Conservation (phyloP, 2,329 filamentous ascomycete genomes). For the Boeremia exigua region DNA sequence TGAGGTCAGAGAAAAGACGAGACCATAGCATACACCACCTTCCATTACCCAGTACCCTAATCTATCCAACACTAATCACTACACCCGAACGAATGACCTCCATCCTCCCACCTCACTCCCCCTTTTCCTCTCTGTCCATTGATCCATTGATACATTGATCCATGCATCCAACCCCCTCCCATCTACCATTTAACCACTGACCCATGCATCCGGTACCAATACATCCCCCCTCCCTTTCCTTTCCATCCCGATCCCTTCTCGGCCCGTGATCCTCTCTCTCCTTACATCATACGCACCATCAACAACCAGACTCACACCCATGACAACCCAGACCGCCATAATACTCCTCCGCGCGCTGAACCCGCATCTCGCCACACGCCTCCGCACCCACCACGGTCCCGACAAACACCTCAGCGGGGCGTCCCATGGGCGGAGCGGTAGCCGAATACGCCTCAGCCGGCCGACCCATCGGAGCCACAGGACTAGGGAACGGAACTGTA, state of each 20-base stretch:
- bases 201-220: background rate
- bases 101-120: too few relatives aligned
- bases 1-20: too few relatives aligned
- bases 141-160: too few relatives aligned
- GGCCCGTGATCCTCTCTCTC: too few relatives aligned
- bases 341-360: constrained; percentile 23
- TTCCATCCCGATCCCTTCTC: too few relatives aligned
- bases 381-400: constrained; percentile 12
- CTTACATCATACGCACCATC: background rate
- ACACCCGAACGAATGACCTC: background rate
- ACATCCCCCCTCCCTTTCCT: background rate
- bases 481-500: constrained; percentile 40
- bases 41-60: too few relatives aligned
- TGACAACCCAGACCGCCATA: constrained; percentile 15
- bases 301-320: constrained; percentile 5
- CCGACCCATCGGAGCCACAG: constrained; percentile 33
- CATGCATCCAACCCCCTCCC: too few relatives aligned
- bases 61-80: too few relatives aligned
- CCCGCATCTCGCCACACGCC: constrained; percentile 25
- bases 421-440: constrained; percentile 21
- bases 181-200: too few relatives aligned
- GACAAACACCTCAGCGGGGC: constrained; percentile 7
- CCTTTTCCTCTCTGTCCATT: too few relatives aligned
- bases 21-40: background rate
- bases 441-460: constrained; percentile 10